Percentiles rank a stretch among this genome's conserved stretches.
These are phyloP conservation scores for Coffea canephora DNA, from an alignment of 257 asterid genomes.

Conservation along the genomic window DNA sequence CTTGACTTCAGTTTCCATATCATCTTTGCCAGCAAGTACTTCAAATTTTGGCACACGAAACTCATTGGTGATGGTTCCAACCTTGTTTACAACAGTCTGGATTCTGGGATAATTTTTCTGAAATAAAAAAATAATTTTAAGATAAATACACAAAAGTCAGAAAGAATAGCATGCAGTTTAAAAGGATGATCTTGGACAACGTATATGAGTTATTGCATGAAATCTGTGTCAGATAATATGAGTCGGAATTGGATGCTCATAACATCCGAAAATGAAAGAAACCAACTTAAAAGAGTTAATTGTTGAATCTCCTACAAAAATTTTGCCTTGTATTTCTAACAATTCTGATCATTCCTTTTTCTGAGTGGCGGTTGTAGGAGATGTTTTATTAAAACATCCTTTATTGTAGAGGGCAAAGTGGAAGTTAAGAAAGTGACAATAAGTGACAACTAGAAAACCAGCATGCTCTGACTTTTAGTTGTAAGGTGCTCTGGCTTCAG, in stretches of 20 bases:
- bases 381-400: too few species aligned
- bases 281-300: not conserved
- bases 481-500: too few species aligned
- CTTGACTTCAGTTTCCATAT: constrained; percentile 89
- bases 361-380: too few species aligned
- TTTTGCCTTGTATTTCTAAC: not conserved
- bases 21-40: constrained; percentile 75
- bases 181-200: too few species aligned
- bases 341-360: not conserved
- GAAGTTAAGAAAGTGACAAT: too few species aligned
- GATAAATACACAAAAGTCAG: not conserved
- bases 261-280: not conserved
- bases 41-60: constrained; percentile 95
- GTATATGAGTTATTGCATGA: too few species aligned
- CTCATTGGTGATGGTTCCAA: constrained; percentile 81
- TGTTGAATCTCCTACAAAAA: not conserved
- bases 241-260: not conserved
- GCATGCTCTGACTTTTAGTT: too few species aligned
- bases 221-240: not conserved
- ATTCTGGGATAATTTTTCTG: constrained; percentile 95
- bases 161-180: not conserved
- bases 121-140: constrained; percentile 7
- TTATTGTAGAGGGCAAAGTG: too few species aligned
- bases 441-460: too few species aligned
- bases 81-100: constrained; percentile 85